Base-by-base conservation (phyloP, 2,329 filamentous ascomycete genomes). In the Apiospora koreana region DNA sequence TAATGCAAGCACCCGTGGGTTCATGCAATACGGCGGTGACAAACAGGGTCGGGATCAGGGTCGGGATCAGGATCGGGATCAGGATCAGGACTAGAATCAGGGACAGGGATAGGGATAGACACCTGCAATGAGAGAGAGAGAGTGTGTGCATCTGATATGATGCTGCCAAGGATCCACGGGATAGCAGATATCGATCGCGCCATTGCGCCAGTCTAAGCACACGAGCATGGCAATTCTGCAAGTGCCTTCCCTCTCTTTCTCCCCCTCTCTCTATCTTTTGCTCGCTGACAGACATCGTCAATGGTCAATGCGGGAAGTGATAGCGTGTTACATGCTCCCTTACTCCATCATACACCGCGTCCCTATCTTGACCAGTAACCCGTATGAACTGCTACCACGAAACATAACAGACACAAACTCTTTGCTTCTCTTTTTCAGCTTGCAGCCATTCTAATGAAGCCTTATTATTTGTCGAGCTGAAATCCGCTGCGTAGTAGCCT, bases 1-100 rank as follows among this genome's bases (percentile, higher is more conserved):
- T 71, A 71, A 71, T 68, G 70, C 70, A 65, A 42, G 54, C 67
- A 54, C 31, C 70, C 70, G 70, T 45, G 38, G 7, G 65, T 67
- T 68, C 68, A n/a, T 70, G 62, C 67, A 67, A 62, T 21, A n/a
- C 21, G 28, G 54, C 18, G 54, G 54, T 62, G 54, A 62, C 54
- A 62, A 62, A 62, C 54, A 62, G 54, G 54, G 54, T 58, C 54
- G 21, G 18, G 54, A 38, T 8, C 50, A 58, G 50, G 12, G 9
- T 21, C 18, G 12, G 28, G 28, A 58, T n/a, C 50, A 58, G 50
- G 28, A n/a, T 35, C 28, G 8, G 54, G 3, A 62, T 38, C 18
- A n/a, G 54, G 48, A 12, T 12, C 10, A 28, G 46, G 42, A 41
- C 38, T 2, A 48, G 45, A 16, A 35, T 2, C 50, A 35, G 28